Evolutionary conservation across 371 early-diverging fungal genomes (phyloP), one percentile per base, ranked within the genome.

Genomic region (Rhizopus delemar): DNA sequence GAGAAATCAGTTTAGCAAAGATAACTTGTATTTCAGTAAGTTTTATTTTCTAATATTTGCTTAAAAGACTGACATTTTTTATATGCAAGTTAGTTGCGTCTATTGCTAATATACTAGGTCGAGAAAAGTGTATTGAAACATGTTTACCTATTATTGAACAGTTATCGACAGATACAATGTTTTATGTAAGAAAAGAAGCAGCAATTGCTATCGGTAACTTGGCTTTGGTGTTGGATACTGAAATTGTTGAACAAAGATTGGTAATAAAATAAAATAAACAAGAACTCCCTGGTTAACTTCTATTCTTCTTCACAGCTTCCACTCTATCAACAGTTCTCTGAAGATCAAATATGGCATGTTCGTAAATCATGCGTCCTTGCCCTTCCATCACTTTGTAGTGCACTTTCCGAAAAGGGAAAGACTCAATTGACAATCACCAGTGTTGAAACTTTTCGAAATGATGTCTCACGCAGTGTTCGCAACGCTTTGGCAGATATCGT

Each of bases 271-370:
- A 22, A 13, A 9, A 13, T 32, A 7, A 29, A 52, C 46, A 57
- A 35, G 46, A 31, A 29, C 12, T 34, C 28, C n/a, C 13, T 28
- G 5, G 28, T 33, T 51, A n/a, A 5, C 38, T 46, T 7, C 9
- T 16, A 5, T 51, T n/a, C 13, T 43, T 43, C n/a, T 43, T 11
- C n/a, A 11, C 52, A 81, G 68, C 57, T 85, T 32, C 86, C 86
- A 1, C 53, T 86, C 8, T 86, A 79, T 51, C 65, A 65, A 13
- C 56, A 62, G 15, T 80, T 81, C 68, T 69, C 79, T 9, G 71
- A 78, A 41, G 84, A 86, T 53, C 79, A 78, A 34, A 82, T 82
- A 32, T 86, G 86, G 86, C 86, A 86, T 60, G 81, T 83, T 15
- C 76, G 86, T 45, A 71, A 80, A 16, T 81, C 86, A 15, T 82